Evolutionary conservation across 2,329 filamentous ascomycete genomes (phyloP).

Genomic region (Talaromyces rugulosus): DNA sequence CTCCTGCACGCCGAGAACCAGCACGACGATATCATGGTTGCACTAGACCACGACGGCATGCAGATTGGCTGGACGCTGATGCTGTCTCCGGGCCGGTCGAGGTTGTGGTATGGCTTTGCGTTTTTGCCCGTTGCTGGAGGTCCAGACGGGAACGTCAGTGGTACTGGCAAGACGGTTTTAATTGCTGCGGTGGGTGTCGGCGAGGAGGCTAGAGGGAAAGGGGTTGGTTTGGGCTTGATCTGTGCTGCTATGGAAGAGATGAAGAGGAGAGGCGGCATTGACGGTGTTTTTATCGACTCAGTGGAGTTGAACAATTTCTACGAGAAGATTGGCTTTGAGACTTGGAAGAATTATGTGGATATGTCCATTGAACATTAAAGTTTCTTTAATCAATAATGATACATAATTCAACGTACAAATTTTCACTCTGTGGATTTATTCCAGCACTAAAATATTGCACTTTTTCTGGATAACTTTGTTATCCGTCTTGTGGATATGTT

Average conservation of each 20-base stretch:
- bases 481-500: too few relatives aligned
- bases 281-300: slow-evolving; percentile 7
- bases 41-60: neutral
- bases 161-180: neutral
- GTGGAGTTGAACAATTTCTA: slow-evolving; percentile 5
- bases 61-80: slow-evolving; percentile 9
- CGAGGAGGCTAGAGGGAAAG: slow-evolving; percentile 4
- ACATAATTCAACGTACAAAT: too few relatives aligned
- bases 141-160: neutral
- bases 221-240: slow-evolving; percentile 4
- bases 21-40: slow-evolving; percentile 7
- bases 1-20: neutral
- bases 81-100: slow-evolving; percentile 4
- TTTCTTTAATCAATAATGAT: neutral
- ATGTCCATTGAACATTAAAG: neutral
- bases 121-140: slow-evolving; percentile 4
- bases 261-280: slow-evolving; percentile 2
- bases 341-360: slow-evolving; percentile 3
- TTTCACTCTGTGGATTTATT: too few relatives aligned
- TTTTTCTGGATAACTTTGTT: too few relatives aligned
- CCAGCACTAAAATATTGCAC: too few relatives aligned
- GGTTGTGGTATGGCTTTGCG: slow-evolving; percentile 3
- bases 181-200: slow-evolving; percentile 6
- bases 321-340: slow-evolving; percentile 7
- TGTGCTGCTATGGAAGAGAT: slow-evolving; percentile 10